Evolutionary conservation across 768 basidiomycete species (phyloP), one percentile per base, ranked within the genome.

Genomic region (Phaeotremella fagi): DNA sequence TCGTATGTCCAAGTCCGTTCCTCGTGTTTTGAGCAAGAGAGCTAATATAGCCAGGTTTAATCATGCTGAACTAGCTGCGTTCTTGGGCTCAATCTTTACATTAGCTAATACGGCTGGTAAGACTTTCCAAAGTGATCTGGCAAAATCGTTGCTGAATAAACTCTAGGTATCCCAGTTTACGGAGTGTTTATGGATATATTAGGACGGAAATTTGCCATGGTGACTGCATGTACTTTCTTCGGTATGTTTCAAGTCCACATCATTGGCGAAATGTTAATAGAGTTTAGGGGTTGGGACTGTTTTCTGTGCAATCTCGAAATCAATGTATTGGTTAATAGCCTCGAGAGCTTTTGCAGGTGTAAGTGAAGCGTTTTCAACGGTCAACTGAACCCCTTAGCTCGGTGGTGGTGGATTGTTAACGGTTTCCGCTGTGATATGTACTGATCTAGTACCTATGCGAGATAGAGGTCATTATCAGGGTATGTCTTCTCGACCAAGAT

Each of bases 401-500:
- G 66, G 73, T 16, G 71, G 71, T 9, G 68, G 71, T 23, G 73
- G 73, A 0, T 53, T 74, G 42, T 57, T 74, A 23, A 72, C 70
- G 16, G 71, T 72, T 2, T 69, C 71, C 3, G 55, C 62, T 7
- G 73, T 74, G 11, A 71, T 74, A 11, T 60, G 62, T 1, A 74
- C 73, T 7, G 73, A 74, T 52, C 41, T 74, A 12, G 70, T 70
- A n/a, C 61, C 71, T 12, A 51, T 74, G 15, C 20, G 67, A 41
- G 69, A 72, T 35, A 27, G 73, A 53, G 73, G 73, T 2, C 48
- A 64, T 43, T 74, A 70, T 52, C 73, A 74, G 52, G 73, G 72
- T 68, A 25, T 35, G 60, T 52, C 18, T 43, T 20, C n/a, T 18
- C 5, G 4, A 28, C 18, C 33, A 43, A 45, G 44, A 28, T 46